Conservation (phyloP, 2,329 filamentous ascomycete species). For the Allantophomopsis cytisporea region DNA sequence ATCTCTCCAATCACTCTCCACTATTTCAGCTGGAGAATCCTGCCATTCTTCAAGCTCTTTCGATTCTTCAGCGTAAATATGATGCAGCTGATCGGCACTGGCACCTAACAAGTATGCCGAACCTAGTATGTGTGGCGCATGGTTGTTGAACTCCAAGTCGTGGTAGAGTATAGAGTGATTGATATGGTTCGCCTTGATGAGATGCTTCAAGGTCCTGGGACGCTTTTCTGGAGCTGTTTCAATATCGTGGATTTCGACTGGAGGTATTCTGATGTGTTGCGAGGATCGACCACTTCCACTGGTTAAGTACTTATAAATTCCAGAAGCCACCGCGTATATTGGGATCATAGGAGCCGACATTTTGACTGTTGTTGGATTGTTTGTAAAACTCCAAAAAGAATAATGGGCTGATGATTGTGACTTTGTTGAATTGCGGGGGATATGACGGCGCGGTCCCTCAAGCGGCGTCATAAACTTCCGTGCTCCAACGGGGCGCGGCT, state of each 20-base stretch:
- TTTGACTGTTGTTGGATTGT: slow-evolving; percentile 2
- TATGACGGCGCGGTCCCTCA: background rate
- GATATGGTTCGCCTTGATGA: slow-evolving; percentile 82
- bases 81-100: slow-evolving; percentile 55
- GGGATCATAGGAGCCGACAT: slow-evolving; percentile 27
- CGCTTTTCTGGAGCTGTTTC: slow-evolving; percentile 71
- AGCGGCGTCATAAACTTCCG: no score
- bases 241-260: slow-evolving; percentile 63
- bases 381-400: background rate
- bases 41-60: slow-evolving; percentile 66
- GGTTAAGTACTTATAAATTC: slow-evolving; percentile 19
- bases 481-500: no score
- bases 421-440: slow-evolving; percentile 2
- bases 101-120: slow-evolving; percentile 81
- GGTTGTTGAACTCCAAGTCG: slow-evolving; percentile 64
- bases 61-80: slow-evolving; percentile 67
- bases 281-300: slow-evolving; percentile 13
- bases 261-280: slow-evolving; percentile 40
- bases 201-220: slow-evolving; percentile 73
- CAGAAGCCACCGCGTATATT: slow-evolving; percentile 26
- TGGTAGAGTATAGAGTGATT: slow-evolving; percentile 79
- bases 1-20: slow-evolving; percentile 73
- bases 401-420: no score
- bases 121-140: slow-evolving; percentile 67
- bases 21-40: slow-evolving; percentile 75